Evolutionary conservation across 257 asterid species (phyloP).

Genomic region (Nicotiana sylvestris): DNA sequence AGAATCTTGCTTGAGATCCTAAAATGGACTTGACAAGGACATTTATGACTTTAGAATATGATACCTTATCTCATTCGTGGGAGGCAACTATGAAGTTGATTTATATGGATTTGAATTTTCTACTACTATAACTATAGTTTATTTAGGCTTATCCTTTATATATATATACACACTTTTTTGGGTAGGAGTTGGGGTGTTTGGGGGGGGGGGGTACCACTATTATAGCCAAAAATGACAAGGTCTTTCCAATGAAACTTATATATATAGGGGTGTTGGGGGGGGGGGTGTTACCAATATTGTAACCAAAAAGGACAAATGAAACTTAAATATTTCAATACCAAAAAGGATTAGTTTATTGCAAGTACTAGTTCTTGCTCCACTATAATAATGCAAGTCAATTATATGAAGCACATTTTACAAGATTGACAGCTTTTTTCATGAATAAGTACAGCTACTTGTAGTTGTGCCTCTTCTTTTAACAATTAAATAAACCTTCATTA

Average conservation of each 20-base stretch:
- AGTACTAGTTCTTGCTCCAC: neutral
- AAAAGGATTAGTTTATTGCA: neutral
- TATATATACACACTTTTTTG: too few relatives aligned
- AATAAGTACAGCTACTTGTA: conserved; percentile 14
- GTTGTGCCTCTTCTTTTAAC: neutral
- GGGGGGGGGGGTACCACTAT: neutral
- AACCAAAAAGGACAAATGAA: neutral
- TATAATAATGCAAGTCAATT: conserved; percentile 17
- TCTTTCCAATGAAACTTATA: too few relatives aligned
- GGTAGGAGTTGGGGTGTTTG: neutral
- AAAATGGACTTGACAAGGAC: neutral
- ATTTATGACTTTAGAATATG: neutral
- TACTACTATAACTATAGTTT: neutral
- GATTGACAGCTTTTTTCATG: conserved; percentile 16
- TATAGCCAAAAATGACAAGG: neutral
- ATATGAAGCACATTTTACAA: conserved; percentile 13
- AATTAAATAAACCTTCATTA: neutral
- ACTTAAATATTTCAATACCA: neutral
- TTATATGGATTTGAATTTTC: neutral
- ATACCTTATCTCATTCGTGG: neutral
- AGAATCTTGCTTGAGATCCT: neutral
- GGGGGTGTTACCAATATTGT: neutral
- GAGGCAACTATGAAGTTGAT: conserved; percentile 2
- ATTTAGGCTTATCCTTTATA: neutral
- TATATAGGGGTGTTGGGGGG: too few relatives aligned